A percentile compares a stretch with the other conserved stretches of the same genome.
phyloP scores from a whole-genome alignment of 169 alveolate genomes.

The Plasmodium adleri region DNA sequence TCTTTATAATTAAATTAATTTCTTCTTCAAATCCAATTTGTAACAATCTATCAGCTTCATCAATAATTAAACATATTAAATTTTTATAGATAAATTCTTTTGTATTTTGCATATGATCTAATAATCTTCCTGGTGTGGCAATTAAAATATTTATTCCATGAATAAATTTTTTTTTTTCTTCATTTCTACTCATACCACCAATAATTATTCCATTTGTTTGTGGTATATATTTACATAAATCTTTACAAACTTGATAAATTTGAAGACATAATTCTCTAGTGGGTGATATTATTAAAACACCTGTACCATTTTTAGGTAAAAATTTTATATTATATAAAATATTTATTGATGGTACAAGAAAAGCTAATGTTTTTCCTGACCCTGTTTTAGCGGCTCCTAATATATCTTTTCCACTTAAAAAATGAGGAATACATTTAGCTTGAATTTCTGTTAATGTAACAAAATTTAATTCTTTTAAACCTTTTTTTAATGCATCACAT shows the following conservation, averaged over 20 bases:
- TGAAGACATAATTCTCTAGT: constrained; percentile 98
- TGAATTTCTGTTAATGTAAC: constrained; percentile 96
- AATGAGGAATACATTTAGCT: constrained; percentile 97
- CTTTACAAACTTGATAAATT: constrained; percentile 97
- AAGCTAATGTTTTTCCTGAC: constrained; percentile 99
- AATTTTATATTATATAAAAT: constrained; percentile 95
- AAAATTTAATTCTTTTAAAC: constrained; percentile 93
- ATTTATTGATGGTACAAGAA: constrained; percentile 98
- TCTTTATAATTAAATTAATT: constrained; percentile 96
- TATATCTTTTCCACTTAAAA: constrained; percentile 97
- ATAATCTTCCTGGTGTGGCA: constrained; percentile 99
- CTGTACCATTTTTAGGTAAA: constrained; percentile 95
- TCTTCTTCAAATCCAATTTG: constrained; percentile 99
- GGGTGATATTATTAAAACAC: constrained; percentile 96
- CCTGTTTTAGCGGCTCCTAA: constrained; percentile 98
- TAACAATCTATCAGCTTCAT: constrained; percentile 99
- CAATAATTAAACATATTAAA: constrained; percentile 95
- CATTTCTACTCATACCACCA: constrained; percentile 98
- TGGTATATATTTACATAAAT: constrained; percentile 92
- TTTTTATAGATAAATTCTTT: constrained; percentile 96
- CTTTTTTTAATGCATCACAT: constrained; percentile 92
- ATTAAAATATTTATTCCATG: constrained; percentile 97
- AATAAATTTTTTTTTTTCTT: constrained; percentile 96
- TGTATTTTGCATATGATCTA: constrained; percentile 99
- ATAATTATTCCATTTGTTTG: constrained; percentile 98